Percentiles rank a stretch among this genome's conserved stretches.
phyloP scores from a whole-genome alignment of 2,329 filamentous ascomycete genomes.

The Colletotrichum caudatum region DNA sequence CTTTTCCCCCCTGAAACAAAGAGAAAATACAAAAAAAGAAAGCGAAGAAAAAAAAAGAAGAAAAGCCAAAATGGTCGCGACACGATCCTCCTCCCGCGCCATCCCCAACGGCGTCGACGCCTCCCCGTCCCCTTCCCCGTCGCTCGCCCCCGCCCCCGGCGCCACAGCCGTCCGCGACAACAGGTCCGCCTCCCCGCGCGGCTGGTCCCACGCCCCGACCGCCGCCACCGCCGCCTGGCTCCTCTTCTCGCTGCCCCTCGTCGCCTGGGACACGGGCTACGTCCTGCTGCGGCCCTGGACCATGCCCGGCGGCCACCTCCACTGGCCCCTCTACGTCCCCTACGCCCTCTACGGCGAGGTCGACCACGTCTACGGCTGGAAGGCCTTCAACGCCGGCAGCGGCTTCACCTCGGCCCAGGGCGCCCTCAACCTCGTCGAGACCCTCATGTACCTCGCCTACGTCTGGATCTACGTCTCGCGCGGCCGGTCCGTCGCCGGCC shows the following conservation, averaged over 20 bases:
- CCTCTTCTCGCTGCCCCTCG: conserved; percentile 78
- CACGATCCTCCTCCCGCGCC: conserved; percentile 52
- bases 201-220: conserved; percentile 58
- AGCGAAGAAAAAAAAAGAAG: neutral
- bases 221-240: conserved; percentile 74
- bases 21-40: neutral
- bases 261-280: conserved; percentile 85
- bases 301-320: conserved; percentile 81
- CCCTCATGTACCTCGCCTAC: conserved; percentile 72
- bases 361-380: conserved; percentile 85
- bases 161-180: conserved; percentile 24
- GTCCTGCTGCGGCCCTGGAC: conserved; percentile 83
- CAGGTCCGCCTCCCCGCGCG: conserved; percentile 12
- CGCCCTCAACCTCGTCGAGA: conserved; percentile 76
- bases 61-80: conserved; percentile 52
- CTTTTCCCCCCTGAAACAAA: too few species aligned
- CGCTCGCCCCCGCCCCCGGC: conserved; percentile 18
- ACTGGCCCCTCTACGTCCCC: conserved; percentile 79
- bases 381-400: conserved; percentile 73
- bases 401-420: conserved; percentile 86
- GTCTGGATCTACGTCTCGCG: conserved; percentile 52
- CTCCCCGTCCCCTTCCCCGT: conserved; percentile 41
- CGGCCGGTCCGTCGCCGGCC: conserved; percentile 43
- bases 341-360: conserved; percentile 85
- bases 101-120: conserved; percentile 44